These are phyloP conservation scores for Amesomyces nigricolor DNA, from an alignment of 2,329 filamentous ascomycete genomes.

Conservation along the genomic window DNA sequence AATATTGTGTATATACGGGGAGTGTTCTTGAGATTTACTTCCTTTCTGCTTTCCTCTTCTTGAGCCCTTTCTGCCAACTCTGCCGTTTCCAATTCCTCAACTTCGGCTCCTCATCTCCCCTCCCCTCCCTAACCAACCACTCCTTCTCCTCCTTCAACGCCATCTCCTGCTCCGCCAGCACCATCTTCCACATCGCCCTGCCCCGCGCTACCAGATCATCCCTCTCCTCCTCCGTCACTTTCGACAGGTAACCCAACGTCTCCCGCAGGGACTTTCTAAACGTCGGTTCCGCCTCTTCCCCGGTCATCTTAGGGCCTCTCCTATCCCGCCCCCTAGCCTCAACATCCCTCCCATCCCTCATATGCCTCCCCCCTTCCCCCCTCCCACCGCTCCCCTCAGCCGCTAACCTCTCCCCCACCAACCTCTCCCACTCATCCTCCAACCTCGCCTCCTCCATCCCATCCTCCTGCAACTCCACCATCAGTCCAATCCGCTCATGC, in stretches of 20 bases:
- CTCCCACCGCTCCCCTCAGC: slow-evolving; percentile 27
- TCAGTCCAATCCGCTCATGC: slow-evolving; percentile 35
- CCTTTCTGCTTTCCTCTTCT: not conserved
- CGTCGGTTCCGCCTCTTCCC: slow-evolving; percentile 12
- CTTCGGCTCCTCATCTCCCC: slow-evolving; percentile 13
- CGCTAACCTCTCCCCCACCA: slow-evolving; percentile 33
- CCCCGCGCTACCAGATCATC: slow-evolving; percentile 39
- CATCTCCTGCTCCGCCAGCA: slow-evolving; percentile 35
- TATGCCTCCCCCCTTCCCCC: slow-evolving; percentile 15
- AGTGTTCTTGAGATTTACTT: not conserved
- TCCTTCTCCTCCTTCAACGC: slow-evolving; percentile 30
- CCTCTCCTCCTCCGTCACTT: slow-evolving; percentile 29
- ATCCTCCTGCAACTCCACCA: slow-evolving; percentile 38
- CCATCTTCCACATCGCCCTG: slow-evolving; percentile 37
- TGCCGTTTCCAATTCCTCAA: slow-evolving; percentile 1
- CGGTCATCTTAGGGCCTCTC: no score
- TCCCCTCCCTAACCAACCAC: slow-evolving; percentile 25
- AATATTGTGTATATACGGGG: no score
- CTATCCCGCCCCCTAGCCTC: no score
- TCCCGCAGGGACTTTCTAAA: slow-evolving; percentile 29
- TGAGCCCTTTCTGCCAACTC: not conserved
- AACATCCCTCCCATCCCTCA: not conserved
- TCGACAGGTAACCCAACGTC: not conserved
- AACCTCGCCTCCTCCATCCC: slow-evolving; percentile 27
- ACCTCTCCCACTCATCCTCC: slow-evolving; percentile 47